Evolutionary conservation across 768 basidiomycete species (phyloP).

Genomic region (Leccinellum luteum): DNA sequence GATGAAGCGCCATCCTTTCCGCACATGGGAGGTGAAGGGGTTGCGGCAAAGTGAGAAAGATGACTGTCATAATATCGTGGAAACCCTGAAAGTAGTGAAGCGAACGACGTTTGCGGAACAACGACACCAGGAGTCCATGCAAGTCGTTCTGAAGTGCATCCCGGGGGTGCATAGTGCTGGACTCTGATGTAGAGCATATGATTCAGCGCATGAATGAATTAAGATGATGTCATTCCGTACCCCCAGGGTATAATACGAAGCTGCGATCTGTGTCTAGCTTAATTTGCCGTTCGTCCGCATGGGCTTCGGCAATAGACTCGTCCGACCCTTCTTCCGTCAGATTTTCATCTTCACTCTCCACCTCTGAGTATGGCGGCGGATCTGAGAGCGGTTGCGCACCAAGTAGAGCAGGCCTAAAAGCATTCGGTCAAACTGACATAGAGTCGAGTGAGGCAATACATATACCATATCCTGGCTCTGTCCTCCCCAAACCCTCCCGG

Average conservation of each 20-base stretch:
- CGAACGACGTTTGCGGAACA: constrained; percentile 70
- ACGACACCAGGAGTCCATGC: constrained; percentile 65
- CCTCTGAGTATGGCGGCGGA: constrained; percentile 28
- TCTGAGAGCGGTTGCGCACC: constrained; percentile 40
- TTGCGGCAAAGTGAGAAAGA: constrained; percentile 70
- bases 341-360: constrained; percentile 13
- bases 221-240: constrained; percentile 39
- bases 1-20: constrained; percentile 32
- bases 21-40: constrained; percentile 57
- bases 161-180: constrained; percentile 22
- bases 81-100: constrained; percentile 91
- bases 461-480: constrained; percentile 57
- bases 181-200: constrained; percentile 15
- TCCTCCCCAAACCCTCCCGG: constrained; percentile 65
- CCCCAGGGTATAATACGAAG: constrained; percentile 90
- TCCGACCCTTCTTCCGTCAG: not conserved
- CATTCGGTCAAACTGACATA: constrained; percentile 20
- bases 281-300: constrained; percentile 85
- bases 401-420: constrained; percentile 27
- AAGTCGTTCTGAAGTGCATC: constrained; percentile 64
- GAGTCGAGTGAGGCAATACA: not conserved
- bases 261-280: constrained; percentile 87
- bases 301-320: constrained; percentile 29
- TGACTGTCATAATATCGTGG: constrained; percentile 87
- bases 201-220: constrained; percentile 10